Percentiles rank a stretch among this genome's conserved stretches.
Conservation (phyloP, 257 asterid genomes). For the Penstemon eatonii region DNA sequence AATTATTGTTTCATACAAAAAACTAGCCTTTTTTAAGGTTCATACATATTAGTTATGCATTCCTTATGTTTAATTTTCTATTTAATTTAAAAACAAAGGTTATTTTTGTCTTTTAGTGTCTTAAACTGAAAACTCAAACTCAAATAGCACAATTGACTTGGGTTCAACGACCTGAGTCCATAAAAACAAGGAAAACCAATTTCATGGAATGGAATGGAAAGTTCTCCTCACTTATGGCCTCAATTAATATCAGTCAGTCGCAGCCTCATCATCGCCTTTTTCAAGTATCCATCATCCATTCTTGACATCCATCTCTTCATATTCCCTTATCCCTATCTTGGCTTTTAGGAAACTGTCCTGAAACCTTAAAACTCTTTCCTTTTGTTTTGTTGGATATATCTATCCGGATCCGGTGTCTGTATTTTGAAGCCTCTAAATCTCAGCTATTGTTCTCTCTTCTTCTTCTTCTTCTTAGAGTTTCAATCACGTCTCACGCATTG, state of each 20-base stretch:
- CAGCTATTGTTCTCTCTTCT: conserved; percentile 58
- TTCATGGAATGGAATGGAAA: too few species aligned
- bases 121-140: too few species aligned
- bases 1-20: too few species aligned
- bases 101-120: too few species aligned
- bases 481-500: conserved; percentile 66
- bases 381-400: conserved; percentile 31
- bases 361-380: conserved; percentile 46
- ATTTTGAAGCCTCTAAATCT: conserved; percentile 65
- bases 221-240: conserved; percentile 75
- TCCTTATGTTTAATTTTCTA: too few species aligned
- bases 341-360: conserved; percentile 38
- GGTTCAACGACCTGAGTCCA: too few species aligned
- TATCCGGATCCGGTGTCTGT: conserved; percentile 43
- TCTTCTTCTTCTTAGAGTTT: conserved; percentile 68
- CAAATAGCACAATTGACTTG: too few species aligned
- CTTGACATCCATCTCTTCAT: conserved; percentile 90
- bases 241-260: conserved; percentile 52
- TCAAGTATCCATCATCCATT: conserved; percentile 54
- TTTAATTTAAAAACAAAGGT: too few species aligned
- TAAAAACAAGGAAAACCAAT: too few species aligned
- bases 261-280: conserved; percentile 64
- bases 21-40: too few species aligned
- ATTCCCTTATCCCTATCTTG: too few species aligned
- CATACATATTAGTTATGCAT: too few species aligned